Conservation (phyloP, 495 filamentous ascomycete genomes). For the Penicillium fimorum region DNA sequence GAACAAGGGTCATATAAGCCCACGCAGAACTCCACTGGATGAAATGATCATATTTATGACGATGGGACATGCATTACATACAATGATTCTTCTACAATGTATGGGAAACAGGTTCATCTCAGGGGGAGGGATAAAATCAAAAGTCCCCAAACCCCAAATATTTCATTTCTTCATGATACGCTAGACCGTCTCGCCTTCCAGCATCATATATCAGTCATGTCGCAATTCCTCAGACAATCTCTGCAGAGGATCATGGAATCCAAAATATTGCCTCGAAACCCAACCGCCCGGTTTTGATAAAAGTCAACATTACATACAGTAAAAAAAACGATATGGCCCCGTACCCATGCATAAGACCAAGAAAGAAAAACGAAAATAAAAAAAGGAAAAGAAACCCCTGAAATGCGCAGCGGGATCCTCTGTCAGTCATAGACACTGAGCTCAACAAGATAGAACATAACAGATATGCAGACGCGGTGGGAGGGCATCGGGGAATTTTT, state of each 20-base stretch:
- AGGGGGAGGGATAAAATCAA: neutral
- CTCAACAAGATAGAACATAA: conserved; percentile 10
- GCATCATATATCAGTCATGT: conserved; percentile 8
- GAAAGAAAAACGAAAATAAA: conserved; percentile 10
- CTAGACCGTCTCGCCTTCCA: conserved; percentile 3
- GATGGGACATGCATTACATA: neutral
- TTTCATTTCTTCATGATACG: conserved; percentile 16
- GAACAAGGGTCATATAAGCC: neutral
- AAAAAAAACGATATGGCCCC: conserved; percentile 14
- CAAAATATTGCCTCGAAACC: conserved; percentile 20
- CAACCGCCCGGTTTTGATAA: conserved; percentile 11
- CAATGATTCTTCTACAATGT: neutral
- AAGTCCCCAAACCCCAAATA: conserved; percentile 7
- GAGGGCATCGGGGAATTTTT: conserved; percentile 1
- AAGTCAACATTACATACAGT: conserved; percentile 31
- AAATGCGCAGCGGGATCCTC: conserved; percentile 6
- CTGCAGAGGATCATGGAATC: conserved; percentile 6
- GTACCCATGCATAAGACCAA: conserved; percentile 6
- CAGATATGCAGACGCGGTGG: conserved; percentile 1
- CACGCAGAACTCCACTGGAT: neutral
- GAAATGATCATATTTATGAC: neutral
- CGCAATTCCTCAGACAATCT: neutral
- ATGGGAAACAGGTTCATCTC: neutral
- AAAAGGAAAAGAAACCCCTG: conserved; percentile 3
- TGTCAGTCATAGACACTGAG: conserved; percentile 1